A percentile compares a stretch with the other conserved stretches of the same genome.
Evolutionary conservation across 2,329 filamentous ascomycete genomes (phyloP).

Genomic region (Trichoderma koningiopsis): DNA sequence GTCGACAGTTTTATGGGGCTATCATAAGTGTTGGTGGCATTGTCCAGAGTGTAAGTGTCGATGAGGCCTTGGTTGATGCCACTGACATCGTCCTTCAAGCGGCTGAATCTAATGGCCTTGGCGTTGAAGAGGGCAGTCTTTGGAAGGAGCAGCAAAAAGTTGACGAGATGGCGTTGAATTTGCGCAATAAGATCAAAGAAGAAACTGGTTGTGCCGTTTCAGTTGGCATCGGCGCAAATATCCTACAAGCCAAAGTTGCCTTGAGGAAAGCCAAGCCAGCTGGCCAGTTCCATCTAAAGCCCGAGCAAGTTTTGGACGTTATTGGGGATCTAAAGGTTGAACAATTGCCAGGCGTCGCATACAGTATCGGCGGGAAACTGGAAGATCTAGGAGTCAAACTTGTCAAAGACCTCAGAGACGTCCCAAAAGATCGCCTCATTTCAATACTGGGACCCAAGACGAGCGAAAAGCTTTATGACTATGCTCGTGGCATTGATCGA

Average conservation of each 20-base stretch:
- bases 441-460: conserved; percentile 85
- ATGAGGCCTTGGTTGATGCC: conserved; percentile 88
- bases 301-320: conserved; percentile 75
- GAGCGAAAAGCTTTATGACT: conserved; percentile 86
- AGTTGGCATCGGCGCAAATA: conserved; percentile 88
- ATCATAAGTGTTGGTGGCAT: conserved; percentile 78
- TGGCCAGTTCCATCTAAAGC: conserved; percentile 85
- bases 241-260: conserved; percentile 88
- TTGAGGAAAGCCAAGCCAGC: conserved; percentile 91
- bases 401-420: conserved; percentile 79
- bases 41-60: conserved; percentile 95
- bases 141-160: conserved; percentile 79
- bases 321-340: conserved; percentile 77
- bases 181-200: conserved; percentile 71
- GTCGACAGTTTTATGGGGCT: conserved; percentile 80
- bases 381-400: conserved; percentile 81
- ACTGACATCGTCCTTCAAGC: conserved; percentile 68
- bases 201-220: conserved; percentile 86
- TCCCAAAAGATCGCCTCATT: conserved; percentile 74
- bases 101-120: conserved; percentile 65
- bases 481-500: conserved; percentile 83
- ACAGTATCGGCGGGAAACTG: conserved; percentile 83
- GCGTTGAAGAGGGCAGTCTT: conserved; percentile 67
- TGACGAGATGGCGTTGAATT: conserved; percentile 63
- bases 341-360: conserved; percentile 87